Evolutionary conservation across 331 rosid species (phyloP), one percentile per base, ranked within the genome.

Genomic region (Erythrophleum ivorense): DNA sequence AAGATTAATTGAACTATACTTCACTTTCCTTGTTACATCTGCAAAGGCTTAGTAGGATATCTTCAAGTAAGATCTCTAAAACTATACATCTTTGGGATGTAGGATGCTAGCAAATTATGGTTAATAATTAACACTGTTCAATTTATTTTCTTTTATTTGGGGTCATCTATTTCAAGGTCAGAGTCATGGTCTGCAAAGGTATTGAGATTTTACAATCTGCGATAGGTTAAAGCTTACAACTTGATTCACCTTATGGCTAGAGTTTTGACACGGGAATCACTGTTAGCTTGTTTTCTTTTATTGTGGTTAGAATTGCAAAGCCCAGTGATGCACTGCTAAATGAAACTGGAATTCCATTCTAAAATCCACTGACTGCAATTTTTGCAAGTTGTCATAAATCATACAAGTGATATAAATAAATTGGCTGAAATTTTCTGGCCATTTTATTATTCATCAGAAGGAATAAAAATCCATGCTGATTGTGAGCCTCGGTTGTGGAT

Each of bases 191-290:
- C 34, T n/a, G 64, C 40, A 12, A 21, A 71, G 3, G 63, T 70
- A 49, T 76, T 8, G 9, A 31, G 31, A 50, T n/a, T 49, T 80
- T 24, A 2, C 55, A 12, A 31, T 50, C 38, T 33, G 3, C 41
- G 49, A 36, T 52, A 63, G 5, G 6, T 43, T 76, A 29, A 43
- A 64, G 21, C 9, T 16, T 9, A 21, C 24, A 21, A 14, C 43
- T 2, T 41, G 54, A 8, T 19, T 38, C 14, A 18, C 60, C 58
- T 38, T 12, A 33, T 57, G 68, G 9, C 45, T 6, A 9, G 9
- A 68, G 29, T 2, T 71, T 78, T 40, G 59, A 71, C 14, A 11
- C 14, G 19, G 64, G 50, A 69, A 40, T 77, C 31, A 16, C 78
- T 60, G 3, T 58, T 31, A 19, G 54, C 52, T 11, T 13, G 0